Base-by-base conservation (phyloP, 2,329 filamentous ascomycete species). In the Ceratocystis colombiana region DNA sequence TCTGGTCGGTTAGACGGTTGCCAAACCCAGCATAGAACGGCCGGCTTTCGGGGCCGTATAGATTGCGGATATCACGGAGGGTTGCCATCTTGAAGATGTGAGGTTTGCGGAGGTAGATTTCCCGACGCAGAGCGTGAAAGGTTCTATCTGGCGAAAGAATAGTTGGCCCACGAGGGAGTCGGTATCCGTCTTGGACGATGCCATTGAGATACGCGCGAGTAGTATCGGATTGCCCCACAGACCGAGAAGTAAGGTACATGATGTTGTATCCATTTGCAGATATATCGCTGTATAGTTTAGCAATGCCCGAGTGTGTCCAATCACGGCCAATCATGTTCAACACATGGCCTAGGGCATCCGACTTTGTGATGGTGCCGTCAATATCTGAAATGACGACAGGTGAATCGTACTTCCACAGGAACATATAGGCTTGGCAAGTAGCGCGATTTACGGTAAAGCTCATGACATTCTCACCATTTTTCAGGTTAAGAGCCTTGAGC, bases 61-160 rank as follows among this genome's bases (percentile, higher is more conserved):
- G 81, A 67, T 87, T 89, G 73, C 92, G 86, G 71, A 99, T 97
- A 74, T 99, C 94, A 50, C 94, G 86, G 22, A 99, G 78, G 69
- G 94, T 99, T 1, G 94, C 91, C 95, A 99, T 99, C 77, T 99
- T 99, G 84, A 99, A 99, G 6, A 99, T 90, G 73, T 99, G 92
- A 0, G 94, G 95, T 75, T 99, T 97, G 64, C 94, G 85, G 30
- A 99, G 81, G 74, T 99, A 99, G 5, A 99, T 85, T 74, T 99
- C 94, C 61, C 94, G 86, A 67, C 94, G 83, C 37, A 99, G 77
- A 0, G 94, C 95, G 6, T 95, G 92, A 77, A 97, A 95, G 0
- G 92, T 97, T 65, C 94, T 84, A 75, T 99, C 94, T 0, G 94
- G 95, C 45, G 89, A 96, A 76, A 96, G 85, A 69, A 99, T 97